Evolutionary conservation across 768 basidiomycete species (phyloP), one percentile per base, ranked within the genome.

Genomic region (Ramaria sp.): DNA sequence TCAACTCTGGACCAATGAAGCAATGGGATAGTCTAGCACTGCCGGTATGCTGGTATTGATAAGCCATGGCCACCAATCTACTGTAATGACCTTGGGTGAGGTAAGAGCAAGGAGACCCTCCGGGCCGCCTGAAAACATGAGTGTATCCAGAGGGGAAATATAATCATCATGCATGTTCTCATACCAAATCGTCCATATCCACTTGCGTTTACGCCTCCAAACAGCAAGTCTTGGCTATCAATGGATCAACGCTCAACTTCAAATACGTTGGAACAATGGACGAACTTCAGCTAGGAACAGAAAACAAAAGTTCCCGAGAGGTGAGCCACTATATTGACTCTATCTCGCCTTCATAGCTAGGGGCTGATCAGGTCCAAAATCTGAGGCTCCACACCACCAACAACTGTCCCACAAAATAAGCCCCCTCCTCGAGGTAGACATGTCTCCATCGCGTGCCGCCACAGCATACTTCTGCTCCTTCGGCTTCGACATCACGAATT

Each of bases 151-250:
- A 49, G 54, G 48, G 46, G 31, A 50, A 27, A 41, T 10, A 17
- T 60, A 45, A 33, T 33, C 20, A 39, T 34, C 12, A 30, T 22
- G 24, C 55, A 38, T 1, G 66, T 4, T 41, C 17, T 59, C 78
- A 60, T 63, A 85, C 91, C 90, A 63, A 99, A 96, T 59, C 96
- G 82, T 6, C 93, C 95, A 66, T 95, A 94, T 41, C 95, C 95
- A 52, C 88, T 91, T 31, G 77, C 77, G 69, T 97, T 99, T 46
- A 80, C 79, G 39, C 95, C 95, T 30, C 95, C 95, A 60, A 99
- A 99, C 11, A 95, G 95, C 60, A 95, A 75, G 65, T 92, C 88
- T 76, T 99, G 95, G 66, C 81, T 84, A 54, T 69, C 58, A 77
- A 68, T 66, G 61, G 41, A 62, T 39, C 43, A 27, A 58, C 55